These are phyloP conservation scores for Trichosanthes cucumerina DNA, from an alignment of 306 rosid genomes.

Conservation along the genomic window DNA sequence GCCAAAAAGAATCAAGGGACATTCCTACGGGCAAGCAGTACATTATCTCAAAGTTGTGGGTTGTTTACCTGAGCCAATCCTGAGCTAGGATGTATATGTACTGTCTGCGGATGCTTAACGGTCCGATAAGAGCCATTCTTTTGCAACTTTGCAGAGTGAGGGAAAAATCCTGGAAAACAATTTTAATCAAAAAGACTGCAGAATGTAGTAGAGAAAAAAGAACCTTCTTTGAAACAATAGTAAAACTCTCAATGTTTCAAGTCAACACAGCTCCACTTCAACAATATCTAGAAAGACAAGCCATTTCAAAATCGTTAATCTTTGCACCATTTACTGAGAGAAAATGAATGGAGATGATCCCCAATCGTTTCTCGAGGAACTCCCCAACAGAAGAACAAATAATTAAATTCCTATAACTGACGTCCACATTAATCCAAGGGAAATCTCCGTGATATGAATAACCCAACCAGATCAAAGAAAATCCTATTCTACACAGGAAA, in stretches of 20 bases:
- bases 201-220: not conserved
- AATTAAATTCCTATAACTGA: not conserved
- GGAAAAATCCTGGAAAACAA: constrained; percentile 59
- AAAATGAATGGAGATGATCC: not conserved
- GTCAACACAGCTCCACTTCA: not conserved
- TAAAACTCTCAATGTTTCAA: not conserved
- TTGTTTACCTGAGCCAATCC: constrained; percentile 66
- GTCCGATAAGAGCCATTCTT: constrained; percentile 82
- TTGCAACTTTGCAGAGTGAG: constrained; percentile 68
- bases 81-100: constrained; percentile 90
- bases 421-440: not conserved
- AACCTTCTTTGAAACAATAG: not conserved
- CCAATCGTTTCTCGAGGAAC: not conserved
- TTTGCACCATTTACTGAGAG: not conserved
- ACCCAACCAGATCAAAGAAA: not conserved
- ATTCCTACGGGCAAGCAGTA: not conserved
- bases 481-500: not conserved
- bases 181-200: not conserved
- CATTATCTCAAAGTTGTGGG: not conserved
- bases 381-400: not conserved
- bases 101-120: constrained; percentile 71
- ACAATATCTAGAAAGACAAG: not conserved
- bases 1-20: not conserved
- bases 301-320: not conserved
- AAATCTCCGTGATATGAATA: not conserved